phyloP scores from a whole-genome alignment of 2,329 filamentous ascomycete genomes.

The Phyllosticta citrichinensis region DNA sequence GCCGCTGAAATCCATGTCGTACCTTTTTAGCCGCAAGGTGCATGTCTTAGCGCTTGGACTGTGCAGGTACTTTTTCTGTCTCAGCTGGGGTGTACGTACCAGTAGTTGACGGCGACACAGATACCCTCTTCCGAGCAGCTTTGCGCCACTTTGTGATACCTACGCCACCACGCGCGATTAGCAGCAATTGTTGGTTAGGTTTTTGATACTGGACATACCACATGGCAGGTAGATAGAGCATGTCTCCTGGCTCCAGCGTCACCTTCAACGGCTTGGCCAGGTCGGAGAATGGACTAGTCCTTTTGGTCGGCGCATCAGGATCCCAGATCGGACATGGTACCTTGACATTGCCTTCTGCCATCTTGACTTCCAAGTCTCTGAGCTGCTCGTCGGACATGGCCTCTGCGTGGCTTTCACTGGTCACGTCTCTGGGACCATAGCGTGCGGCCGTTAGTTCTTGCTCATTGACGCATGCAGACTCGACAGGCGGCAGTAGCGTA shows the following conservation, averaged over 20 bases:
- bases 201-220: constrained; percentile 45
- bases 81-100: constrained; percentile 21
- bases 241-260: constrained; percentile 61
- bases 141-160: constrained; percentile 75
- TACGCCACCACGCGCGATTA: constrained; percentile 15
- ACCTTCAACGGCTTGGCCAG: constrained; percentile 54
- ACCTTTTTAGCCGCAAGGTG: constrained; percentile 29
- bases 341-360: constrained; percentile 29
- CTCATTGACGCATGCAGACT: constrained; percentile 61
- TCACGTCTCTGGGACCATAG: constrained; percentile 37
- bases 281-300: constrained; percentile 48
- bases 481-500: constrained; percentile 60
- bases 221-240: constrained; percentile 72
- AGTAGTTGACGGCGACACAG: constrained; percentile 74
- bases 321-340: constrained; percentile 69
- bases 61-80: background rate
- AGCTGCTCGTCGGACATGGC: background rate
- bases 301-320: constrained; percentile 47
- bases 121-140: constrained; percentile 58
- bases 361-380: constrained; percentile 19
- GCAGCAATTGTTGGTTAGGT: background rate
- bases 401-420: background rate
- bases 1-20: constrained; percentile 69
- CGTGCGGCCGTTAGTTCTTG: constrained; percentile 45
- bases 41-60: background rate